Conservation (phyloP, 2,329 filamentous ascomycete genomes). For the Aspergillus nomiae region DNA sequence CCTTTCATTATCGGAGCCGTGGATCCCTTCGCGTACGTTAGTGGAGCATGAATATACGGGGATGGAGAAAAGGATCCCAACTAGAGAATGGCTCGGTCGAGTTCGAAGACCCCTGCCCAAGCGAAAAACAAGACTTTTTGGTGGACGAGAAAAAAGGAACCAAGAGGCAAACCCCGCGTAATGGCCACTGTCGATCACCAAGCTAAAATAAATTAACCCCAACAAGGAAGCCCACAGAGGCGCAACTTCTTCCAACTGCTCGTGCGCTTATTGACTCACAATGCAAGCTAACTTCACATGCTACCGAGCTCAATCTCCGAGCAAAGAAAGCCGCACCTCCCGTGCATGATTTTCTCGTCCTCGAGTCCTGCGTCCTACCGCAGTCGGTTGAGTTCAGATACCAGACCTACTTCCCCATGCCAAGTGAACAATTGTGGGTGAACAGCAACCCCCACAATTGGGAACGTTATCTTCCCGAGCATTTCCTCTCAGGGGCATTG, state of each 20-base stretch:
- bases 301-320: conserved; percentile 15
- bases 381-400: background rate
- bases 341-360: conserved; percentile 2
- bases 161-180: conserved; percentile 15
- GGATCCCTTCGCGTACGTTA: conserved; percentile 1
- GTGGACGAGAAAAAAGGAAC: conserved; percentile 14
- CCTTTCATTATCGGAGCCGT: background rate
- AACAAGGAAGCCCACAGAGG: background rate
- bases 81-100: background rate
- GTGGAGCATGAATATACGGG: conserved; percentile 5
- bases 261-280: background rate
- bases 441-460: background rate
- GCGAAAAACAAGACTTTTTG: conserved; percentile 15
- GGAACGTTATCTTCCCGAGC: background rate
- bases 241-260: background rate
- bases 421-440: conserved; percentile 1
- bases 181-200: conserved; percentile 15
- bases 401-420: background rate
- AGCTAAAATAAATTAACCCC: conserved; percentile 11
- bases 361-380: background rate
- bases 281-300: conserved; percentile 17
- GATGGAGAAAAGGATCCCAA: background rate
- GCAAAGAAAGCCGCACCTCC: conserved; percentile 1
- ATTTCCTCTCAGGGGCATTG: conserved; percentile 2
- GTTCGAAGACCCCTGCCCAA: background rate